Evolutionary conservation across 495 filamentous ascomycete species (phyloP).

Genomic region (Xylaria cubensis): DNA sequence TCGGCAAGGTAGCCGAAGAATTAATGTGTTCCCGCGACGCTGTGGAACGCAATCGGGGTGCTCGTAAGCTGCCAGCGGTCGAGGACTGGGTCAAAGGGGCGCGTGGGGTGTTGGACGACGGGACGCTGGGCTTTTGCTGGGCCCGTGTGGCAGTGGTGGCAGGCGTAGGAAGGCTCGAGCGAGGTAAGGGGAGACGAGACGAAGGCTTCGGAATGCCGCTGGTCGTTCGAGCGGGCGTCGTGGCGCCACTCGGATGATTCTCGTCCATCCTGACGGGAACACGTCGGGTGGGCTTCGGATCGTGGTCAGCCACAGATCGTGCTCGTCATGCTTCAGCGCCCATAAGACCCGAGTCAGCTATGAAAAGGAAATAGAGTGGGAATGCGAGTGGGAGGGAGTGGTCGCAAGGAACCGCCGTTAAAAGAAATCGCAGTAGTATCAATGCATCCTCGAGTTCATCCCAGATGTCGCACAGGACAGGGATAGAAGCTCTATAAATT

Average conservation of each 20-base stretch:
- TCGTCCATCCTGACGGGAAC: constrained; percentile 45
- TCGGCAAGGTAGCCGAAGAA: constrained; percentile 32
- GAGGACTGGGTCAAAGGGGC: constrained; percentile 23
- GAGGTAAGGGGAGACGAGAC: constrained; percentile 42
- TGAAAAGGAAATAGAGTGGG: background rate
- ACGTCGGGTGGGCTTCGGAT: background rate
- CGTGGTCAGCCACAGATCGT: background rate
- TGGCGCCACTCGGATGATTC: constrained; percentile 28
- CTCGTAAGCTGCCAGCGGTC: constrained; percentile 35
- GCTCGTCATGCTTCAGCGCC: constrained; percentile 5
- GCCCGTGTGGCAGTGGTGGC: constrained; percentile 14
- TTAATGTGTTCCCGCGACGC: constrained; percentile 51
- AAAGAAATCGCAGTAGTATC: background rate
- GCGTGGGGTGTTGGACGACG: constrained; percentile 31
- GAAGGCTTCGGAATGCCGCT: constrained; percentile 40
- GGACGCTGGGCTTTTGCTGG: constrained; percentile 21
- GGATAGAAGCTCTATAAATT: background rate
- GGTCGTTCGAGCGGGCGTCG: constrained; percentile 17
- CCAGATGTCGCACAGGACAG: background rate
- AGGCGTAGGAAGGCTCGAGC: constrained; percentile 33
- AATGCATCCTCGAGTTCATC: background rate
- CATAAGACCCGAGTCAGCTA: background rate
- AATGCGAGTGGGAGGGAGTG: no score
- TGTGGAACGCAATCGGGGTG: constrained; percentile 49
- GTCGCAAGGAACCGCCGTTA: background rate